Conservation (phyloP, 371 early-diverging fungal genomes). For the Blyttiomyces sp. region DNA sequence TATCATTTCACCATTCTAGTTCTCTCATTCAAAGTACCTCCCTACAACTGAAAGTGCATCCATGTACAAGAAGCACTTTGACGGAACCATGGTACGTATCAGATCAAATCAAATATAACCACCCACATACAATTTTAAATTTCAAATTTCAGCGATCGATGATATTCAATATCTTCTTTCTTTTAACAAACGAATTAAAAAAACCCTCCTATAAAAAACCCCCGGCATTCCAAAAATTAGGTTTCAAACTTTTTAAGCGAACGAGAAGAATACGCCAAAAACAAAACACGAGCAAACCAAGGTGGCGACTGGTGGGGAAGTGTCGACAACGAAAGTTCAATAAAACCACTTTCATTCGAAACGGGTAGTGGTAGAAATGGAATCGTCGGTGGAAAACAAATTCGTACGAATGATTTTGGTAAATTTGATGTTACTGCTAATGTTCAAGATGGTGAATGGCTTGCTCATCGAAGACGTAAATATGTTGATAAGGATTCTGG, state of each 20-base stretch:
- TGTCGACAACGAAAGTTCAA: neutral
- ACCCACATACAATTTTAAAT: too few relatives aligned
- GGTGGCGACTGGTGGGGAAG: constrained; percentile 14
- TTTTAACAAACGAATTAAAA: too few relatives aligned
- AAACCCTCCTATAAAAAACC: too few relatives aligned
- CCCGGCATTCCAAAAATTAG: too few relatives aligned
- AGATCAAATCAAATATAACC: too few relatives aligned
- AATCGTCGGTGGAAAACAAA: neutral
- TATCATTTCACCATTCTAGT: too few relatives aligned
- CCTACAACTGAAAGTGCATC: neutral
- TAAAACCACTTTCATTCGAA: neutral
- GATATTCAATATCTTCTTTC: too few relatives aligned
- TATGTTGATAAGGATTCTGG: neutral
- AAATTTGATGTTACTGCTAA: neutral
- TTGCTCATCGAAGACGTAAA: constrained; percentile 12
- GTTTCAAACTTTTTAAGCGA: constrained; percentile 3
- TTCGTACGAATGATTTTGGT: neutral
- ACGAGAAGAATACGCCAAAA: constrained; percentile 7
- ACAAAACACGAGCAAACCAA: constrained; percentile 11
- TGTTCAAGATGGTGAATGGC: constrained; percentile 4
- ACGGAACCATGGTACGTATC: neutral
- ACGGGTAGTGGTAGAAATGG: neutral
- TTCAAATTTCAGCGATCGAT: too few relatives aligned
- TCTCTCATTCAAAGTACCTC: too few relatives aligned
- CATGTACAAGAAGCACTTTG: neutral